A percentile compares a stretch with the other conserved stretches of the same genome.
phyloP scores from a whole-genome alignment of 139 green algal species.

The Closterium sp. region DNA sequence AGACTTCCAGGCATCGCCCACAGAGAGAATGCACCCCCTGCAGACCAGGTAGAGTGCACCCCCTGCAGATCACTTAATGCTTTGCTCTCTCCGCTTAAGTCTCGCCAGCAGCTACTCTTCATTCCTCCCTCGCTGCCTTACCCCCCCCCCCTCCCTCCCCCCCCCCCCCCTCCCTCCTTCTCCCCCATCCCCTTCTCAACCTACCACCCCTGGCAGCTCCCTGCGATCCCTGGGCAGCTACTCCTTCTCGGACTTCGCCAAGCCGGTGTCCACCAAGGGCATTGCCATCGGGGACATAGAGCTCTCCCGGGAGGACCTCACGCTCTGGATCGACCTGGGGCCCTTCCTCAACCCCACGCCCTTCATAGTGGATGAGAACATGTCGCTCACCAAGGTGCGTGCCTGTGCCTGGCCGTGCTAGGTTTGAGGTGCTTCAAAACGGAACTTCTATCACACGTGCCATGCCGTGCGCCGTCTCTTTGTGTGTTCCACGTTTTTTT shows the following conservation, averaged over 20 bases:
- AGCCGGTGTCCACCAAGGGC: conserved; percentile 49
- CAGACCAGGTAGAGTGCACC: neutral
- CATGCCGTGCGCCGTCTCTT: too few relatives aligned
- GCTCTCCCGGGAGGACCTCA: conserved; percentile 15
- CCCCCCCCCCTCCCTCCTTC: neutral
- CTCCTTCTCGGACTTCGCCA: conserved; percentile 42
- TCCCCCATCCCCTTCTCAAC: neutral
- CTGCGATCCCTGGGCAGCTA: conserved; percentile 18
- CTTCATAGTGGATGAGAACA: conserved; percentile 48
- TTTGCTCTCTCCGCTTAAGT: neutral
- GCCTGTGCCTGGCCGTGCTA: too few relatives aligned
- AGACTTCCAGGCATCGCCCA: conserved; percentile 40
- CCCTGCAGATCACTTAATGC: neutral
- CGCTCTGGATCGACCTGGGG: conserved; percentile 48
- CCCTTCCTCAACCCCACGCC: conserved; percentile 50
- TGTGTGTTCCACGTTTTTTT: too few relatives aligned
- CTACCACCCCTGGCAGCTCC: neutral
- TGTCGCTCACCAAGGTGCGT: conserved; percentile 56
- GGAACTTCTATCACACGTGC: too few relatives aligned
- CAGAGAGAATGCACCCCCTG: neutral
- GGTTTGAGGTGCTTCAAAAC: too few relatives aligned
- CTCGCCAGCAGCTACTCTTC: neutral
- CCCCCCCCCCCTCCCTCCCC: neutral
- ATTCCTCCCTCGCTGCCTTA: neutral
- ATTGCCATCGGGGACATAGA: conserved; percentile 39